Conservation (phyloP, 176 grass and related monocot genomes). For the Triticum dicoccoides region DNA sequence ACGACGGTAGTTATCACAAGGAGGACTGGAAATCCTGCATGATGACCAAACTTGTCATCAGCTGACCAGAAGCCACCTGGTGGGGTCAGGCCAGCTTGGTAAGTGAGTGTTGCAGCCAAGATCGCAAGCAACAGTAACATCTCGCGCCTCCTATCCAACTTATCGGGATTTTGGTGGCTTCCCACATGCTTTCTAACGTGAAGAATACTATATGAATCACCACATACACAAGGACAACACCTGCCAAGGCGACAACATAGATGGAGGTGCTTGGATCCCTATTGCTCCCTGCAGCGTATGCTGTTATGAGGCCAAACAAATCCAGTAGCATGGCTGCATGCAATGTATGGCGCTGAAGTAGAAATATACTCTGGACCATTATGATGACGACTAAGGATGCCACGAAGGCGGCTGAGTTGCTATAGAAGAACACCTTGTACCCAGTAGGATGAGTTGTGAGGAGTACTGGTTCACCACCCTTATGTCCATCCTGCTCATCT, state of each 20-base stretch:
- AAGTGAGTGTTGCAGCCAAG: conserved; percentile 34
- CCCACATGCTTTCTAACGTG: not conserved
- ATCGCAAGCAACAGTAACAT: conserved; percentile 6
- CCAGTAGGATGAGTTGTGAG: not conserved
- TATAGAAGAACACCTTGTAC: conserved; percentile 39
- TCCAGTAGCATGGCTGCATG: conserved; percentile 22
- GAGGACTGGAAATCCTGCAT: conserved; percentile 15
- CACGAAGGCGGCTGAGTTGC: conserved; percentile 29
- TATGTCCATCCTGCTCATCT: not conserved
- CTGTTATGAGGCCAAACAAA: conserved; percentile 33
- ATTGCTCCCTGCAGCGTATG: conserved; percentile 3
- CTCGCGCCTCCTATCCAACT: not conserved
- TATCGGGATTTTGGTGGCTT: too few species aligned
- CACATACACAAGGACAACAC: not conserved
- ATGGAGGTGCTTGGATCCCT: not conserved
- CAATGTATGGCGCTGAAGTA: not conserved
- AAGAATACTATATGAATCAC: conserved; percentile 16
- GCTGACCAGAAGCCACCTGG: not conserved
- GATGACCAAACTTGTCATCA: not conserved
- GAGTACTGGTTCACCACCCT: conserved; percentile 4
- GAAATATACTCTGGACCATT: not conserved
- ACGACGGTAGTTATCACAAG: not conserved
- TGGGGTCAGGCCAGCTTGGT: conserved; percentile 36
- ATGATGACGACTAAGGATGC: conserved; percentile 25
- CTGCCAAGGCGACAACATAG: conserved; percentile 11